Base-by-base conservation (phyloP, 1,139 yeast species). In the Geotrichum siamense region DNA sequence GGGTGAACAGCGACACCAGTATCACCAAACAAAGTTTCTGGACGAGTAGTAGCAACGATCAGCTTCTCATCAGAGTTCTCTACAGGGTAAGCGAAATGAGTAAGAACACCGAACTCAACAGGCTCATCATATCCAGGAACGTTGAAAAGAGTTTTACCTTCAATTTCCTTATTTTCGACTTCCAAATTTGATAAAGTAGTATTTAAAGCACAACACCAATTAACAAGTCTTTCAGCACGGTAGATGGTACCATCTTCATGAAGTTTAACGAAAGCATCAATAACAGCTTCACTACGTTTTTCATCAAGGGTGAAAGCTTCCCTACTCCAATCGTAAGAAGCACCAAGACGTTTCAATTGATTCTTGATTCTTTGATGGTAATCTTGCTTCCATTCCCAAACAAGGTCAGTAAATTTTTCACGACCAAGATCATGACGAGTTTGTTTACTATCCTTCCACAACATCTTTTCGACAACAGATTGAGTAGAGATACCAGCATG, bases 401-500 rank as follows among this genome's bases (percentile, higher is more conserved):
- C 96, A 61, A 83, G 81, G 39, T 75, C 82, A 49, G 85, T 69
- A 57, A 91, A 91, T 55, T 78, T 80, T 61, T 89, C 96, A 68
- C 98, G 84, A 49, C 96, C 95, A 53, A 76, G 80, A 62, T 91
- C 97, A 63, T 91, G 96, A 71, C 97, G 82, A 45, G 98, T 86
- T 64, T 82, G 76, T 69, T 80, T 75, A 62, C 86, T 89, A 55
- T 78, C 77, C 46, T 85, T 83, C 95, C 95, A 87, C 38, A 91
- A 67, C 71, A 83, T 93, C 68, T 91, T 93, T 69, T 91, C 99
- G 53, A 91, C 98, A 54, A 93, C 98, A 20, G 96, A 85, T 67
- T 91, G 99, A 17, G 98, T 93, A 38, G 96, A 94, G 66, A 91
- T 89, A 74, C 99, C 99, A 23, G 98, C 98, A 63, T 91, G 99